phyloP scores from a whole-genome alignment of 805 yeast genomes.

The Ogataea saltuana region DNA sequence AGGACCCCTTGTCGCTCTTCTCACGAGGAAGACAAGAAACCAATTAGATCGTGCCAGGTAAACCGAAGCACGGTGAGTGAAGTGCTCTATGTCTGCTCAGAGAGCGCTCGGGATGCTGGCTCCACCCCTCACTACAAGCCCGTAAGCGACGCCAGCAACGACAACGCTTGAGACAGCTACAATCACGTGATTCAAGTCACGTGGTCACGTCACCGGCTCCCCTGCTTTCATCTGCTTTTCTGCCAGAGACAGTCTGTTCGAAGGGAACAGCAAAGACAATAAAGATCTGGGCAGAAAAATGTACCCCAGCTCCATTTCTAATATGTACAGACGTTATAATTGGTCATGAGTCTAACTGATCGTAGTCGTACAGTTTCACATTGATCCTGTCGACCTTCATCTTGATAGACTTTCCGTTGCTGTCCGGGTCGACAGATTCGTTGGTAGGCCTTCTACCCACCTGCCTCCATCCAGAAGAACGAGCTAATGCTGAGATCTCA shows the following conservation, averaged over 20 bases:
- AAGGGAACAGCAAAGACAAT: neutral
- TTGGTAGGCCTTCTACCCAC: neutral
- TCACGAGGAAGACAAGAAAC: too few relatives aligned
- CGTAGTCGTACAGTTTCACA: conserved; percentile 14
- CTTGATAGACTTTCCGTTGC: conserved; percentile 5
- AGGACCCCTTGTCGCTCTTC: too few relatives aligned
- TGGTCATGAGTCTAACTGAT: conserved; percentile 6
- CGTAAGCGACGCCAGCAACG: too few relatives aligned
- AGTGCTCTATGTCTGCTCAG: too few relatives aligned
- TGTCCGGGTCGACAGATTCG: neutral
- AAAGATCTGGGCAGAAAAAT: neutral
- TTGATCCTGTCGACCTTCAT: conserved; percentile 13
- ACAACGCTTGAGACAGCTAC: neutral
- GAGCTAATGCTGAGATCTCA: neutral
- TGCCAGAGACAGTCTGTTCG: too few relatives aligned
- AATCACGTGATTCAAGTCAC: neutral
- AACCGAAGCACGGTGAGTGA: too few relatives aligned
- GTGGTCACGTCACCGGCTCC: too few relatives aligned
- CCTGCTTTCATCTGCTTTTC: too few relatives aligned
- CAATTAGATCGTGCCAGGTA: too few relatives aligned
- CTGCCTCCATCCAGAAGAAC: conserved; percentile 9
- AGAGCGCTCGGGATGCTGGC: too few relatives aligned
- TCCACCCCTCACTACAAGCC: too few relatives aligned
- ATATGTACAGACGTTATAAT: neutral
- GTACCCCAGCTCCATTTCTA: too few relatives aligned